Conservation (phyloP, 257 asterid species). For the Penstemon barbatus region DNA sequence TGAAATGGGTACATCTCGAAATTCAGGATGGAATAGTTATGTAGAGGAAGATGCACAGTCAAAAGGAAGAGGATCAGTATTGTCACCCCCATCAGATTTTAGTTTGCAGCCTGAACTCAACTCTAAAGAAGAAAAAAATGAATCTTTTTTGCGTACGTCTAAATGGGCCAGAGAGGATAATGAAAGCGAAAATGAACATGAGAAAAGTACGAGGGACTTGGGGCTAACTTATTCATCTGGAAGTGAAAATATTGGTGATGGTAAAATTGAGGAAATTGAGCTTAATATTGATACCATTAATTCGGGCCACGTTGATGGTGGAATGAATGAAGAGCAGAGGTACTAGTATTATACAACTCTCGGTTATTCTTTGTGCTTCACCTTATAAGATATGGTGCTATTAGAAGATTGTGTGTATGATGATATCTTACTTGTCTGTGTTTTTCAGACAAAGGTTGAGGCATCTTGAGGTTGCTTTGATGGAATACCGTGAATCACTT, state of each 20-base stretch:
- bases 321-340: constrained; percentile 86
- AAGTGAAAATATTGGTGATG: constrained; percentile 77
- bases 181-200: constrained; percentile 70
- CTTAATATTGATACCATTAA: constrained; percentile 55
- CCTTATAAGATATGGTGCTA: not conserved
- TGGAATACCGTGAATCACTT: constrained; percentile 89
- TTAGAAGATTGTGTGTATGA: constrained; percentile 2
- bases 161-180: constrained; percentile 93
- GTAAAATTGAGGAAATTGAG: constrained; percentile 53
- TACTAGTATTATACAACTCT: constrained; percentile 22
- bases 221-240: constrained; percentile 88
- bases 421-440: constrained; percentile 27
- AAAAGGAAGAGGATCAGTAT: constrained; percentile 44
- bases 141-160: constrained; percentile 70
- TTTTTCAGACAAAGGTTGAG: constrained; percentile 73
- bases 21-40: not conserved
- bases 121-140: constrained; percentile 53
- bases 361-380: constrained; percentile 4
- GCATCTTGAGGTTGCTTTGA: constrained; percentile 82
- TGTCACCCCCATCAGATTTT: constrained; percentile 36
- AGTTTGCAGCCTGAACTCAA: constrained; percentile 36
- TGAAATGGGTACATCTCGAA: constrained; percentile 39
- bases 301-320: constrained; percentile 55
- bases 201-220: constrained; percentile 58
- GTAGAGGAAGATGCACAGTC: constrained; percentile 45